These are phyloP conservation scores for Ramularia collo-cygni DNA, from an alignment of 2,329 filamentous ascomycete genomes.

Conservation along the genomic window DNA sequence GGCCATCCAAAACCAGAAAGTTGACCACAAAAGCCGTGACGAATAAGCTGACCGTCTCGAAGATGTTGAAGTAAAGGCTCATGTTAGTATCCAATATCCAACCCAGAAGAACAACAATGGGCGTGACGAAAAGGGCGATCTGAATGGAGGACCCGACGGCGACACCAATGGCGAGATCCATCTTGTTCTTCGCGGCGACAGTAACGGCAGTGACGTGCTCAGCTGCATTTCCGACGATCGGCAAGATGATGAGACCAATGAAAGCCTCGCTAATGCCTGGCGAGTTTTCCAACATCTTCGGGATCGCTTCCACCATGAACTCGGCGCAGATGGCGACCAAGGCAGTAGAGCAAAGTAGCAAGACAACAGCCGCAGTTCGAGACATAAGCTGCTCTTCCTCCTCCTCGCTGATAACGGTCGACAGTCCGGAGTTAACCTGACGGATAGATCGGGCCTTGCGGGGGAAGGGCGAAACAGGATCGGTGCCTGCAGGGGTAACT, in stretches of 20 bases:
- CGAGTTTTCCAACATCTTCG: conserved; percentile 55
- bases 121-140: conserved; percentile 72
- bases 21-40: conserved; percentile 79
- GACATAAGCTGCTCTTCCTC: conserved; percentile 43
- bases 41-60: conserved; percentile 65
- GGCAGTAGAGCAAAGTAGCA: conserved; percentile 48
- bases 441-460: conserved; percentile 13
- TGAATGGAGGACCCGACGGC: conserved; percentile 76
- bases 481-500: conserved; percentile 17
- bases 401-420: conserved; percentile 17
- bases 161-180: conserved; percentile 75
- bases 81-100: conserved; percentile 72
- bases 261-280: conserved; percentile 61
- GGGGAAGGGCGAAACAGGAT: conserved; percentile 25
- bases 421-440: conserved; percentile 7
- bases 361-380: conserved; percentile 49
- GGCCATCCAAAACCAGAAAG: conserved; percentile 75
- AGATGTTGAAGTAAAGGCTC: conserved; percentile 55
- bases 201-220: conserved; percentile 77
- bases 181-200: conserved; percentile 76
- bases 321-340: conserved; percentile 59
- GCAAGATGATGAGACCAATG: conserved; percentile 71
- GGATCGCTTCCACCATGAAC: conserved; percentile 69
- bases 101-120: conserved; percentile 67
- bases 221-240: conserved; percentile 76